phyloP scores from a whole-genome alignment of 495 filamentous ascomycete genomes.

The Oleoguttula mirabilis region DNA sequence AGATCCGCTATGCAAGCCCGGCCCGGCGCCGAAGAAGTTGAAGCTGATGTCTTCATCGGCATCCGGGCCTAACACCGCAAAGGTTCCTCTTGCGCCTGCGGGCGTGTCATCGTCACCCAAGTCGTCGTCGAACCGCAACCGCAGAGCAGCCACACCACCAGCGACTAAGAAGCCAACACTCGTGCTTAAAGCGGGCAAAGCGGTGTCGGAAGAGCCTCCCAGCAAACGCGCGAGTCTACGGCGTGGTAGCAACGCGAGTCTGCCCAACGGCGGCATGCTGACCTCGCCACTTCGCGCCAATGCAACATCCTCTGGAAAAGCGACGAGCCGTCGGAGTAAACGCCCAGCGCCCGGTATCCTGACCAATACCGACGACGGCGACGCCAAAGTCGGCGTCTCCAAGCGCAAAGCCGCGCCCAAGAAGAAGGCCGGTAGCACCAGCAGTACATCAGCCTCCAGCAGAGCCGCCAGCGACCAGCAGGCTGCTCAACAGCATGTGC shows the following conservation, averaged over 20 bases:
- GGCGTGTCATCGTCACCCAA: constrained; percentile 18
- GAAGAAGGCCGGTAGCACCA: constrained; percentile 44
- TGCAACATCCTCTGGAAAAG: constrained; percentile 1
- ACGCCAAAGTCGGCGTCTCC: constrained; percentile 59
- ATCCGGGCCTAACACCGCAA: constrained; percentile 8
- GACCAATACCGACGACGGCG: constrained; percentile 55
- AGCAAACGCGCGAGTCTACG: constrained; percentile 21
- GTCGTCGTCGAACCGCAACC: constrained; percentile 3
- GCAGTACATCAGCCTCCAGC: constrained; percentile 10
- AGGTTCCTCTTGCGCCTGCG: constrained; percentile 26
- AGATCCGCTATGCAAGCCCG: constrained; percentile 16
- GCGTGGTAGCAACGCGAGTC: constrained; percentile 26
- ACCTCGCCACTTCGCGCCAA: constrained; percentile 12
- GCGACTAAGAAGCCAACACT: constrained; percentile 9
- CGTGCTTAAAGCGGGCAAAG: constrained; percentile 22
- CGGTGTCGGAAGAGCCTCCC: constrained; percentile 30
- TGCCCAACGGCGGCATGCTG: constrained; percentile 10
- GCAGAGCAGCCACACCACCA: constrained; percentile 16
- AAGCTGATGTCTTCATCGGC: constrained; percentile 8
- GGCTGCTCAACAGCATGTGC: constrained; percentile 25
- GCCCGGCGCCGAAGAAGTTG: constrained; percentile 16
- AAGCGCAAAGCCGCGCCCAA: constrained; percentile 65
- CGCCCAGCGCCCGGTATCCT: constrained; percentile 68
- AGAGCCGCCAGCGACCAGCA: constrained; percentile 20
- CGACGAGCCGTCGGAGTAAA: constrained; percentile 36